These are phyloP conservation scores for Rubia peregrina DNA, from an alignment of 305 asterid genomes.

Conservation along the genomic window DNA sequence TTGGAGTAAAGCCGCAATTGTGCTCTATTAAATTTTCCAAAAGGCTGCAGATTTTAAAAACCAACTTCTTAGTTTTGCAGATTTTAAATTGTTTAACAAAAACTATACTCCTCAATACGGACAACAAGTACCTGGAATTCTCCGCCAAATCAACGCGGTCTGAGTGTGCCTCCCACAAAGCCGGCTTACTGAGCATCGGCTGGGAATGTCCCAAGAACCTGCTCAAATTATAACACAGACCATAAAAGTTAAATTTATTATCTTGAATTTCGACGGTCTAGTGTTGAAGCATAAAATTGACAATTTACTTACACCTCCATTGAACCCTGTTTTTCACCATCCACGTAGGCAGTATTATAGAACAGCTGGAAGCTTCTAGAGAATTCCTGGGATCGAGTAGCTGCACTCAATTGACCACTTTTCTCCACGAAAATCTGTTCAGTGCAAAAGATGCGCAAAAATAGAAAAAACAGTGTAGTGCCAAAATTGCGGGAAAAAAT, in stretches of 20 bases:
- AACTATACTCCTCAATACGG: not conserved
- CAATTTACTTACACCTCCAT: constrained; percentile 66
- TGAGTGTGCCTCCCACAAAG: constrained; percentile 81
- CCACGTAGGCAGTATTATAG: constrained; percentile 88
- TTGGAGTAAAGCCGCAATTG: not conserved
- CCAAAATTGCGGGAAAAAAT: not conserved
- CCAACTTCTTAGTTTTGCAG: not conserved
- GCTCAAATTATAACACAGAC: constrained; percentile 14
- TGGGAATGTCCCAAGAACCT: constrained; percentile 94
- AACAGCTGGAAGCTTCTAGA: constrained; percentile 76
- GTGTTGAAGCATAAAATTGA: not conserved
- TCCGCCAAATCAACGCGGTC: constrained; percentile 69
- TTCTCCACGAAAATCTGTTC: constrained; percentile 80
- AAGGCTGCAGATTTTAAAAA: not conserved
- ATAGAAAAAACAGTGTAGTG: not conserved
- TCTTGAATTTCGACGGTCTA: not conserved
- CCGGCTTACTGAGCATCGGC: constrained; percentile 76
- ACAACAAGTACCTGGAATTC: constrained; percentile 44
- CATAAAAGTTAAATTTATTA: not conserved
- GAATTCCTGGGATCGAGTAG: constrained; percentile 81
- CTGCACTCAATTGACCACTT: constrained; percentile 96
- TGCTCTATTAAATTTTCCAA: constrained; percentile 7
- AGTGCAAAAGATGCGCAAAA: constrained; percentile 12
- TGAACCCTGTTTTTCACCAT: constrained; percentile 87
- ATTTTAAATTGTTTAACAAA: not conserved